Base-by-base conservation (phyloP, 352 stramenopile genomes). In the Globisporangium megalacanthum region DNA sequence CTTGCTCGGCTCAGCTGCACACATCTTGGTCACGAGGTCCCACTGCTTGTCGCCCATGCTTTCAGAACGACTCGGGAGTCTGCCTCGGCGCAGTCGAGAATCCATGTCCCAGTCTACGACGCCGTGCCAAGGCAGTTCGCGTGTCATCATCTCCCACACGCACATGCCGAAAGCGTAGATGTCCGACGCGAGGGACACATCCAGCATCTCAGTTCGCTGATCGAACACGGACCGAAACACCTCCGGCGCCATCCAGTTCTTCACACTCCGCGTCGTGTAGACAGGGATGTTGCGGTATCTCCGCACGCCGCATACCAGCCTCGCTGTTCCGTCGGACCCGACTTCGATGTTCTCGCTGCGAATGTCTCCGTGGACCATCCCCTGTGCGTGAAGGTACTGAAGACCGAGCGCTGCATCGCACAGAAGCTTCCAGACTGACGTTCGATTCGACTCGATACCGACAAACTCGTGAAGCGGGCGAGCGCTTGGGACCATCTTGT, bases 1-100 rank as follows among this genome's bases (percentile, higher is more conserved):
- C 49, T 54, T 17, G 19, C 15, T 54, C 31, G 49, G 29, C 8
- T 54, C 49, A 29, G 36, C 17, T 13, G 31, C 36, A 19, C 49
- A 54, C 49, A 54, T 54, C 6, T 54, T 45, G 14, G 17, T 13
- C 10, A 54, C 33, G n/a, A 54, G 20, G 11, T 10, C 42, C 52
- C 52, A 57, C 52, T 44, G 17, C 50, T 57, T 19, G 33, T 56
- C 13, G 46, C 13, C 29, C 31, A 58, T 36, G 46, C 41, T 45
- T 20, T 48, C 19, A 51, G 58, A 22, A 52, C 42, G 22, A 14
- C 13, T 14, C 20, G 52, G 52, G 14, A 57, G 25, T 25, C 29
- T 14, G 3, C 33, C 17, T 8, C 22, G 10, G 9, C 25, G 25
- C 25, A 29, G 4, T 29, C 25, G 25, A 29, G 25, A 29, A 4